Evolutionary conservation across 306 rosid genomes (phyloP), one percentile per base, ranked within the genome.

Genomic region (Glycyrrhiza uralensis): DNA sequence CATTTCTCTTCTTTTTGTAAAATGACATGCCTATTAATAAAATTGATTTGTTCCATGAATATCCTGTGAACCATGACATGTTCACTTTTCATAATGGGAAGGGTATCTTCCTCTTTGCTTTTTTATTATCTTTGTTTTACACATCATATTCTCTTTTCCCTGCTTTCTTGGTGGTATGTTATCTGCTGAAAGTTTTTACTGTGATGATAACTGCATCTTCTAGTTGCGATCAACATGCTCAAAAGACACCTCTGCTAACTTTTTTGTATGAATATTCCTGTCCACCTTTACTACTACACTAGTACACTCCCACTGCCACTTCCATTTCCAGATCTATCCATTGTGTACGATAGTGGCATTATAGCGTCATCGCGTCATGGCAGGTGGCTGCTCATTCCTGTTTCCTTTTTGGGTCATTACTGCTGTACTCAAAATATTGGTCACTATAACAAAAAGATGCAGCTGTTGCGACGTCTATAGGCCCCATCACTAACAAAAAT

Each of bases 181-280:
- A 42, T 65, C 26, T 59, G 56, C 56, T 46, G 26, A 45, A 65
- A 65, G 42, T 58, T 72, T n/a, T n/a, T n/a, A n/a, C n/a, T n/a
- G n/a, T n/a, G n/a, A n/a, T n/a, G n/a, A 8, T 45, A 33, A 9
- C 5, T 19, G 4, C 23, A 58, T 38, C n/a, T 72, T 72, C 46
- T 59, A 64, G 57, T 33, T 59, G 47, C 46, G 44, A 29, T 45
- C 77, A n/a, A 9, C 39, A 46, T 46, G 29, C 51, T 46, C 17
- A 32, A 4, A 58, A 11, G 33, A 20, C n/a, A 32, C 15, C 4
- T n/a, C n/a, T n/a, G n/a, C n/a, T n/a, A n/a, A n/a, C n/a, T 45
- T 22, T 22, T 59, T 72, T 29, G 24, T 24, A 22, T 72, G 69
- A 19, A 13, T 20, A 45, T 2, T 46, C 20, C n/a, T n/a, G n/a